phyloP scores from a whole-genome alignment of 2,329 filamentous ascomycete species.

The Trichoderma aggressivum region DNA sequence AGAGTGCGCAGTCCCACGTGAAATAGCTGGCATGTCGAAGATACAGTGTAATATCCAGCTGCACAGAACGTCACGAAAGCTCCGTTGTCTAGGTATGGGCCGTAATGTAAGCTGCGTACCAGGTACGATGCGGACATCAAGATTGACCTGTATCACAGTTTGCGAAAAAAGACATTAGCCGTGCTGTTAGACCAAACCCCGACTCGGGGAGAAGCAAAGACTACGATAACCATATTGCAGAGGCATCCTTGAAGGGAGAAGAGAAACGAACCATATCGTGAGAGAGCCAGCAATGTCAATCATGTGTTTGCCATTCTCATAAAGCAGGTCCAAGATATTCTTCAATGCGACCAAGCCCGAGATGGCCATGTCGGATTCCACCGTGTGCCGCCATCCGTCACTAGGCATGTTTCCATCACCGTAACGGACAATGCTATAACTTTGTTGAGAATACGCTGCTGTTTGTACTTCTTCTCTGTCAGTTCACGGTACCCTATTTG shows the following conservation, averaged over 20 bases:
- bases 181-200: background rate
- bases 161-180: background rate
- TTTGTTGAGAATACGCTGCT: background rate
- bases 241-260: background rate
- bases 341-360: background rate
- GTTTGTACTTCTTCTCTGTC: background rate
- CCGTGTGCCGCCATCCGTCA: background rate
- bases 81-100: background rate
- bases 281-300: background rate
- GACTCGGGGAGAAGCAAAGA: background rate
- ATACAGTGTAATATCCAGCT: background rate
- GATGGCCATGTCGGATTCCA: background rate
- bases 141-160: background rate
- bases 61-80: background rate
- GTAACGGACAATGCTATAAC: background rate
- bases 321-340: background rate
- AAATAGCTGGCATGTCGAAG: background rate
- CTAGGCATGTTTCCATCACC: background rate
- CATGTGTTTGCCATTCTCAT: background rate
- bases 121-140: background rate
- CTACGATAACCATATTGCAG: background rate
- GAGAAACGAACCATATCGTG: background rate
- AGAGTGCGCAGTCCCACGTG: background rate
- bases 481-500: background rate
- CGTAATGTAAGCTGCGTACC: background rate